Base-by-base conservation (phyloP, 2,329 filamentous ascomycete species). In the Samsoniella hepiali region DNA sequence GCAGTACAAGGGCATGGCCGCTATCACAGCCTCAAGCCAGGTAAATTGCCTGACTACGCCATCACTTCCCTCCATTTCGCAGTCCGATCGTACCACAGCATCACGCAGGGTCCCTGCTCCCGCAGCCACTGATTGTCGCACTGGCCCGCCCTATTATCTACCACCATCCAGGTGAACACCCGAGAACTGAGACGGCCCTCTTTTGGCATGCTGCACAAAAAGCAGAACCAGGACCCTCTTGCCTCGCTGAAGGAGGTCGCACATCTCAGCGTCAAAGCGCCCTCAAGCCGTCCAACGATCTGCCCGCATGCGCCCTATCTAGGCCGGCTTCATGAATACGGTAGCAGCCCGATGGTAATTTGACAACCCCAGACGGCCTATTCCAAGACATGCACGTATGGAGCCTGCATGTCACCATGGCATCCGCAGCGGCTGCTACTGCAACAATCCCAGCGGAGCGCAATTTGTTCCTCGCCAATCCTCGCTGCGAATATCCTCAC, bases 331-430 rank as follows among this genome's bases (percentile, higher is more conserved):
- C n/a, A 29, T 49, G 45, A 22, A 22, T 22, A 22, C 29, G 8
- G 45, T 22, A 49, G 45, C 38, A 6, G 34, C 13, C 11, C 27
- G n/a, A 29, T 49, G 9, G 5, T 49, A 49, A 49, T 49, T 49
- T 49, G 45, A 49, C 42, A 49, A 31, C 49, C 31, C 49, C 49
- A 32, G 49, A 34, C 10, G 15, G 31, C 13, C 49, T 11, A n/a
- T 29, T 15, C n/a, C 31, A 51, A 51, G 49, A 51, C 49, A 51
- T 51, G 49, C 49, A 51, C 22, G 22, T 51, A 34, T 34, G 49
- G 49, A 51, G 49, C 29, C 49, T 51, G 49, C 49, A 51, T 51
- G 49, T 51, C 49, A 51, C 49, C 17, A n/a, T 34, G 49, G 31
- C 49, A 51, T 13, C 49, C 49, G 49, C 49, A 51, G 49, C 29